These are phyloP conservation scores for Balakata baccata DNA, from an alignment of 345 rosid species.

Conservation along the genomic window DNA sequence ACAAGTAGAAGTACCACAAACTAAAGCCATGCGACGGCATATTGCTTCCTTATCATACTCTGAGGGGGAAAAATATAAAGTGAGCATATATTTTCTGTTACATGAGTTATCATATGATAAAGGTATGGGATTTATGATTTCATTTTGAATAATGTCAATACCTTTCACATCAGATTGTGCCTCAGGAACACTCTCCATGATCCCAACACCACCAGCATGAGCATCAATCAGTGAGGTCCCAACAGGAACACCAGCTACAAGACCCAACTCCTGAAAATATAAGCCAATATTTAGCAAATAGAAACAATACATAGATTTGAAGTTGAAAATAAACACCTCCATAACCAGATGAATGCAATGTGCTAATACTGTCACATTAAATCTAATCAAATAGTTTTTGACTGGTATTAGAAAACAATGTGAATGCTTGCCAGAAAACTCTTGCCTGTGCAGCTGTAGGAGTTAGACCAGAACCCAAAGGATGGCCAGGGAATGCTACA, in stretches of 20 bases:
- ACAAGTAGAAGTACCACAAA: slow-evolving; percentile 95
- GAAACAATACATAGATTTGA: slow-evolving; percentile 11
- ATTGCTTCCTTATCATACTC: slow-evolving; percentile 62
- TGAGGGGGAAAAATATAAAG: slow-evolving; percentile 20
- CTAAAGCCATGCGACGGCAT: slow-evolving; percentile 77
- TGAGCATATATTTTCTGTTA: neutral
- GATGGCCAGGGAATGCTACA: slow-evolving; percentile 98
- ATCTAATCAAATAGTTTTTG: slow-evolving; percentile 29
- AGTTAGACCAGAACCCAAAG: slow-evolving; percentile 86
- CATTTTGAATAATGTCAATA: slow-evolving; percentile 21
- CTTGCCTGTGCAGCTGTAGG: slow-evolving; percentile 91
- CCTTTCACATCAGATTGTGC: slow-evolving; percentile 52
- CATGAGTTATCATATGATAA: neutral
- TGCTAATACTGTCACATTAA: slow-evolving; percentile 26
- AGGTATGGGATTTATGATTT: neutral
- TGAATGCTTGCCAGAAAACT: slow-evolving; percentile 43
- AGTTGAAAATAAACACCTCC: slow-evolving; percentile 13
- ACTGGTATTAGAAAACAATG: slow-evolving; percentile 36
- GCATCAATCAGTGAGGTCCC: slow-evolving; percentile 95
- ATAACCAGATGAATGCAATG: slow-evolving; percentile 21
- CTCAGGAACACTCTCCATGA: slow-evolving; percentile 69
- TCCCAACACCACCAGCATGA: slow-evolving; percentile 98
- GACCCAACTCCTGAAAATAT: slow-evolving; percentile 68
- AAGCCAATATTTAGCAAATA: slow-evolving; percentile 14
- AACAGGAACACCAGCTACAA: slow-evolving; percentile 74